A percentile compares a stretch with the other conserved stretches of the same genome.
Conservation (phyloP, 345 rosid species). For the Gossypium herbaceum region DNA sequence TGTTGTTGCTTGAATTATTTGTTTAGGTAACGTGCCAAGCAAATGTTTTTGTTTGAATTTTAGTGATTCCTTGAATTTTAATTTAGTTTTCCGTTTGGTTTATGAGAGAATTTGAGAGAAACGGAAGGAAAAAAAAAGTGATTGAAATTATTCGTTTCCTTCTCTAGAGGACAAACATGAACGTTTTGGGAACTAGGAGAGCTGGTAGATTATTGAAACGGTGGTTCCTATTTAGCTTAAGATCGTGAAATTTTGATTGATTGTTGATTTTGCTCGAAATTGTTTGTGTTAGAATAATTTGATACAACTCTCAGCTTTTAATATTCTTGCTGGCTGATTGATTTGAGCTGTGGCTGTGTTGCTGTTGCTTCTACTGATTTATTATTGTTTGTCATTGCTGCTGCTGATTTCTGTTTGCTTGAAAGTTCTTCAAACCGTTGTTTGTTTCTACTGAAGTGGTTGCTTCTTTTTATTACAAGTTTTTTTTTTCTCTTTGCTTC, state of each 20-base stretch:
- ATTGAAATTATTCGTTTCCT: background rate
- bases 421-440: background rate
- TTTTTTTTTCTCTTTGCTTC: background rate
- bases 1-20: constrained; percentile 8
- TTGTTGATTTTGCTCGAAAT: background rate
- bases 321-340: background rate
- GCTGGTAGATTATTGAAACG: background rate
- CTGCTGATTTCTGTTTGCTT: background rate
- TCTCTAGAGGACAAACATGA: background rate
- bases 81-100: constrained; percentile 21
- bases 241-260: background rate
- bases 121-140: background rate
- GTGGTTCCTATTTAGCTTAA: background rate
- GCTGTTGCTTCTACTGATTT: background rate
- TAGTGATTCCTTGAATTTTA: constrained; percentile 5
- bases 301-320: background rate
- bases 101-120: background rate
- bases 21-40: constrained; percentile 22
- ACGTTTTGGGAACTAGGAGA: background rate
- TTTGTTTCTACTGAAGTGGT: background rate
- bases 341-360: background rate
- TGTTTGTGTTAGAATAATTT: background rate
- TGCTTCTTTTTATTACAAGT: too few relatives aligned
- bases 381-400: background rate
- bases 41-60: constrained; percentile 2